Conservation (phyloP, 495 filamentous ascomycete species). For the Penicillium parvum region DNA sequence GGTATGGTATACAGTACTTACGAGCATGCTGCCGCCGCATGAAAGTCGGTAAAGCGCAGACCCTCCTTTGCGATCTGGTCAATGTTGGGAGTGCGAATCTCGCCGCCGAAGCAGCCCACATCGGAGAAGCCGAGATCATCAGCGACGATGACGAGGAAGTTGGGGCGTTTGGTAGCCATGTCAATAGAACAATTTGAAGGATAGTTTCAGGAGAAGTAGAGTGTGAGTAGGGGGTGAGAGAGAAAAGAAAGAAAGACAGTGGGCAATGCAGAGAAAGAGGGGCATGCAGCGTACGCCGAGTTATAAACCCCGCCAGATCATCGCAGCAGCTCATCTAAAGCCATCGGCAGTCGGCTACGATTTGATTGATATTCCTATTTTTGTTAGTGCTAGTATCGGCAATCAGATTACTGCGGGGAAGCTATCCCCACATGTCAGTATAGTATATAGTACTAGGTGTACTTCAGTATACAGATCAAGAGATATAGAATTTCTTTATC, state of each 20-base stretch:
- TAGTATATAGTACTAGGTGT: no score
- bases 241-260: not conserved
- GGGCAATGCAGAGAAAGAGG: not conserved
- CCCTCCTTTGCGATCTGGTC: conserved; percentile 53
- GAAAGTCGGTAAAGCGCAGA: conserved; percentile 58
- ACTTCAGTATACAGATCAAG: no score
- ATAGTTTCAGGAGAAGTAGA: not conserved
- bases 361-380: no score
- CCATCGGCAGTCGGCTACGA: conserved; percentile 15
- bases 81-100: conserved; percentile 60
- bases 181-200: not conserved
- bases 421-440: no score
- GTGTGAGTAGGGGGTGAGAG: not conserved
- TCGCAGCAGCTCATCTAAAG: not conserved
- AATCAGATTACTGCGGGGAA: conserved; percentile 19
- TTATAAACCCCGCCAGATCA: conserved; percentile 5
- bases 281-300: conserved; percentile 5
- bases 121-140: conserved; percentile 64
- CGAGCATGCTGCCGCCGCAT: conserved; percentile 61
- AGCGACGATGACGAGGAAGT: conserved; percentile 59
- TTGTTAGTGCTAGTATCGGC: no score
- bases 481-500: no score
- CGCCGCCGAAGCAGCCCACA: conserved; percentile 56
- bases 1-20: conserved; percentile 14
- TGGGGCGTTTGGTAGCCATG: conserved; percentile 49